Evolutionary conservation across 345 rosid genomes (phyloP).

Genomic region (Sapria himalayana): DNA sequence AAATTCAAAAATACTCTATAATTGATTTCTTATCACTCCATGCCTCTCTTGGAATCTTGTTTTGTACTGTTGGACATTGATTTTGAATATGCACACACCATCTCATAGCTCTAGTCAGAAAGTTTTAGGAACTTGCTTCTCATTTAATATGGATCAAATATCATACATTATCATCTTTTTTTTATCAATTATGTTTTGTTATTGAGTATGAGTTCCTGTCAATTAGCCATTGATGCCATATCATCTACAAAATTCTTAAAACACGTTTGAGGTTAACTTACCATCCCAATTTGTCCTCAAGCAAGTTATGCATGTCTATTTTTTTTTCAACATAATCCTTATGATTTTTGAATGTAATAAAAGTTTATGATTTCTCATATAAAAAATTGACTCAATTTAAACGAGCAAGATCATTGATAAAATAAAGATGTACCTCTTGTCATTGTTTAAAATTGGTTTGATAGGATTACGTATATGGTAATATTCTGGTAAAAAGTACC

Average conservation of each 20-base stretch:
- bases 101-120: too few relatives aligned
- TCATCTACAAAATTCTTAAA: conserved; percentile 4
- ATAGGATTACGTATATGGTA: conserved; percentile 6
- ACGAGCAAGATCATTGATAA: conserved; percentile 8
- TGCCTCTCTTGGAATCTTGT: background rate
- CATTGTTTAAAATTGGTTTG: background rate
- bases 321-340: too few relatives aligned
- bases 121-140: too few relatives aligned
- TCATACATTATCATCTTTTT: too few relatives aligned
- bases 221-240: too few relatives aligned
- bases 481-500: background rate
- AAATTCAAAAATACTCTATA: background rate
- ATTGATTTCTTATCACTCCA: conserved; percentile 3
- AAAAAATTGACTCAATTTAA: conserved; percentile 7
- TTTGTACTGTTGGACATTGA: background rate
- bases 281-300: background rate
- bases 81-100: conserved; percentile 1
- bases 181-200: too few relatives aligned
- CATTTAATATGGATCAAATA: too few relatives aligned
- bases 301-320: background rate
- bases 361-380: conserved; percentile 1
- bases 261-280: too few relatives aligned
- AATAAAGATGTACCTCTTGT: conserved; percentile 5
- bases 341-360: background rate
- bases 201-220: too few relatives aligned